Percentiles rank a stretch among this genome's conserved stretches.
Evolutionary conservation across 2,329 filamentous ascomycete species (phyloP).

Genomic region (Dactylellina sp.): DNA sequence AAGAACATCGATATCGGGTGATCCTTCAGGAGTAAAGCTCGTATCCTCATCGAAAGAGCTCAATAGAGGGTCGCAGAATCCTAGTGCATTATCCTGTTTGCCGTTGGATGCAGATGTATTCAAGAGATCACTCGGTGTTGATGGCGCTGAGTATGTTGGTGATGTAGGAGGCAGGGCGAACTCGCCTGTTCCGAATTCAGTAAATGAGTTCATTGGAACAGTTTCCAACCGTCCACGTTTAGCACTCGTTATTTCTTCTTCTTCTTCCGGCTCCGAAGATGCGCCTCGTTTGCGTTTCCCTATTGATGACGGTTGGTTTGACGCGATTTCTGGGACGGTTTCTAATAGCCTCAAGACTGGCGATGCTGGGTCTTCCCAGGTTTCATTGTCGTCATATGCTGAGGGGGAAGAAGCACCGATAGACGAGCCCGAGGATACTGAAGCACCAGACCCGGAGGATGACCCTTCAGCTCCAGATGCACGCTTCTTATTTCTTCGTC

Average conservation of each 20-base stretch:
- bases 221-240: conserved; percentile 36
- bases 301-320: conserved; percentile 29
- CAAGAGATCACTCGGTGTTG: conserved; percentile 33
- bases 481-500: conserved; percentile 51
- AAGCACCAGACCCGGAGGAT: conserved; percentile 47
- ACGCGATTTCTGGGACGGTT: conserved; percentile 42
- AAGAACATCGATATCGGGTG: conserved; percentile 43
- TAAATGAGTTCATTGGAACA: conserved; percentile 42
- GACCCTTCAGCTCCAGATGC: conserved; percentile 22
- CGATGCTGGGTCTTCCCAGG: conserved; percentile 47
- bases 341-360: conserved; percentile 38
- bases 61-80: conserved; percentile 49
- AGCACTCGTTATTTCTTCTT: conserved; percentile 11
- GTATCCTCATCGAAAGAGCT: conserved; percentile 53
- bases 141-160: conserved; percentile 45
- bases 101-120: conserved; percentile 20
- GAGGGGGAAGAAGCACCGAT: conserved; percentile 53
- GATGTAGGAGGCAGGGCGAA: conserved; percentile 32
- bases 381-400: conserved; percentile 48
- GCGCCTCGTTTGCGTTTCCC: conserved; percentile 45
- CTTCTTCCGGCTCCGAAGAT: conserved; percentile 35
- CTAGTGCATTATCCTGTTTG: conserved; percentile 21
- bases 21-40: conserved; percentile 53
- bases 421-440: conserved; percentile 49
- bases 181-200: conserved; percentile 35